Conservation (phyloP, 805 yeast species). For the Clavispora phyllophila region DNA sequence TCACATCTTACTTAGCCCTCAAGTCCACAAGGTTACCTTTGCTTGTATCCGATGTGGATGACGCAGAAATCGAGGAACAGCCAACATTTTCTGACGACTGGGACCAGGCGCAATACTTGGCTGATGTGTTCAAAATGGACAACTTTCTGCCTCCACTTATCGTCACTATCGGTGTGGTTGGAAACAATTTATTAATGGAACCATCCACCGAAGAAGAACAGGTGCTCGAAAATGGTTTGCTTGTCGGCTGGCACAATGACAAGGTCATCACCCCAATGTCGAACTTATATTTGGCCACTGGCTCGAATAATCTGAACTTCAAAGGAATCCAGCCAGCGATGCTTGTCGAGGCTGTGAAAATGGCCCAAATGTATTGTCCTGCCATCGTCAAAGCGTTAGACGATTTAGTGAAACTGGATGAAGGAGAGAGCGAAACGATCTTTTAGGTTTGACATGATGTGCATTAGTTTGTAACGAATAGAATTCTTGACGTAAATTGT, state of each 20-base stretch:
- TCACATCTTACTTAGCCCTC: slow-evolving; percentile 77
- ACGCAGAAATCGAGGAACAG: slow-evolving; percentile 71
- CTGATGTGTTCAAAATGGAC: slow-evolving; percentile 25
- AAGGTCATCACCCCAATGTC: slow-evolving; percentile 68
- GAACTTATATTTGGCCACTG: slow-evolving; percentile 57
- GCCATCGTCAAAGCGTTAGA: slow-evolving; percentile 58
- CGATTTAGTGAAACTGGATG: slow-evolving; percentile 36
- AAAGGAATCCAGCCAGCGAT: slow-evolving; percentile 51
- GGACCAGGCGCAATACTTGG: slow-evolving; percentile 51
- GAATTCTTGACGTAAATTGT: neutral
- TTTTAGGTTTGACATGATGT: slow-evolving; percentile 4
- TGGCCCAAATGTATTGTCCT: slow-evolving; percentile 59
- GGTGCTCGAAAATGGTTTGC: slow-evolving; percentile 78
- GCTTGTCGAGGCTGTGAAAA: slow-evolving; percentile 48
- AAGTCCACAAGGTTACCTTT: slow-evolving; percentile 73
- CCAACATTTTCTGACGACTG: slow-evolving; percentile 91
- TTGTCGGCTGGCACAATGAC: slow-evolving; percentile 68
- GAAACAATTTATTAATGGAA: slow-evolving; percentile 64
- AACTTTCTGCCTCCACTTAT: slow-evolving; percentile 66
- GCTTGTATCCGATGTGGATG: slow-evolving; percentile 59
- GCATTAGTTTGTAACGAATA: neutral
- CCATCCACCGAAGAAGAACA: slow-evolving; percentile 88
- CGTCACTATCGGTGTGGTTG: slow-evolving; percentile 72
- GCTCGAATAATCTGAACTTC: slow-evolving; percentile 39
- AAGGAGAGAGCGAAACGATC: slow-evolving; percentile 17